Percentiles rank a stretch among this genome's conserved stretches.
Conservation (phyloP, 805 yeast species). For the Ogataea polymorpha region DNA sequence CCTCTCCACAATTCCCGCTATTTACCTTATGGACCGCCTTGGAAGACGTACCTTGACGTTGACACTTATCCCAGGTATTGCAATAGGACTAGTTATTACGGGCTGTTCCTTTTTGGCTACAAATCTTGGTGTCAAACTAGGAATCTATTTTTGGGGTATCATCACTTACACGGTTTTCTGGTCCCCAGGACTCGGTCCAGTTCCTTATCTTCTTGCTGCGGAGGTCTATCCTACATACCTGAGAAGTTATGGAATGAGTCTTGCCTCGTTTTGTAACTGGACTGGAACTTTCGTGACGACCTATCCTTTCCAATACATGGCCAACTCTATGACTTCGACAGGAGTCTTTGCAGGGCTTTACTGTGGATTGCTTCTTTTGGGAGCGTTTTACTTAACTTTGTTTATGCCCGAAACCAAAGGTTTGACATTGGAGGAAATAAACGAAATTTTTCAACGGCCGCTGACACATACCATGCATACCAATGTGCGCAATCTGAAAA, state of each 20-base stretch:
- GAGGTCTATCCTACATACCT: slow-evolving; percentile 60
- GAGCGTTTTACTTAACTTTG: slow-evolving; percentile 47
- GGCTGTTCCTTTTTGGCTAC: slow-evolving; percentile 51
- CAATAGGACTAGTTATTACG: slow-evolving; percentile 51
- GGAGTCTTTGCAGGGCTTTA: slow-evolving; percentile 64
- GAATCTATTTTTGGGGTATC: slow-evolving; percentile 57
- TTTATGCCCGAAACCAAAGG: slow-evolving; percentile 78
- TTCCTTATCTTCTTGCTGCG: slow-evolving; percentile 60
- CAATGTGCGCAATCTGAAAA: slow-evolving; percentile 8
- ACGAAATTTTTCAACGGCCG: slow-evolving; percentile 55
- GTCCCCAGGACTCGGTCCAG: slow-evolving; percentile 48
- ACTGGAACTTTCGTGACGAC: slow-evolving; percentile 69
- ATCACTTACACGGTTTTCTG: slow-evolving; percentile 46
- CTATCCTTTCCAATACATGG: slow-evolving; percentile 59
- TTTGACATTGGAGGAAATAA: slow-evolving; percentile 69
- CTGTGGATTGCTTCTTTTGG: slow-evolving; percentile 60
- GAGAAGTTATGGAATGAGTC: slow-evolving; percentile 62
- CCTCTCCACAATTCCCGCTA: slow-evolving; percentile 58
- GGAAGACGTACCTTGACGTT: slow-evolving; percentile 59
- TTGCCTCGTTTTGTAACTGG: slow-evolving; percentile 52
- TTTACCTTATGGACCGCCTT: slow-evolving; percentile 53
- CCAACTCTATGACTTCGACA: slow-evolving; percentile 61
- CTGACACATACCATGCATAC: slow-evolving; percentile 8
- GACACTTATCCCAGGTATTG: slow-evolving; percentile 47
- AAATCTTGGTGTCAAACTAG: slow-evolving; percentile 43